Conservation (phyloP, 257 asterid genomes). For the Plantago elongata region DNA sequence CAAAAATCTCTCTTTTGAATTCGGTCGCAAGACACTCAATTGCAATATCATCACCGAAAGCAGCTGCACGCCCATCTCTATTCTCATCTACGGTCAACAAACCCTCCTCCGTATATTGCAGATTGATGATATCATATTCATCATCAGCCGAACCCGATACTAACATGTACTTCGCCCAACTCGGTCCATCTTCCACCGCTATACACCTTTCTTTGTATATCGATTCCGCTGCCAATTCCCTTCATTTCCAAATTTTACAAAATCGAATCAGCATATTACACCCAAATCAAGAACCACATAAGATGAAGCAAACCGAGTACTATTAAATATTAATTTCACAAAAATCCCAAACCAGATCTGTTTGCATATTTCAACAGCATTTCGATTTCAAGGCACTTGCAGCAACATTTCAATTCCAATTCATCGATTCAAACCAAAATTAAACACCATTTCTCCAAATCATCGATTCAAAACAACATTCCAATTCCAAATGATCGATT, state of each 20-base stretch:
- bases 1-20: slow-evolving; percentile 87
- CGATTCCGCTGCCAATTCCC: slow-evolving; percentile 90
- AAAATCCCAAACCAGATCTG: too few relatives aligned
- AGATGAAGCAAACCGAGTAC: neutral
- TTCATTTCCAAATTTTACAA: too few relatives aligned
- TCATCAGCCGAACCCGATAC: slow-evolving; percentile 81
- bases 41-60: slow-evolving; percentile 96
- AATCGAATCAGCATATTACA: too few relatives aligned
- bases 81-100: slow-evolving; percentile 79
- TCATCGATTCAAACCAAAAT: neutral
- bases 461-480: too few relatives aligned
- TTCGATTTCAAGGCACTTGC: neutral
- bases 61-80: slow-evolving; percentile 83
- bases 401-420: neutral
- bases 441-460: neutral
- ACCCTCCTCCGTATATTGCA: slow-evolving; percentile 94
- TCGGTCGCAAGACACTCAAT: slow-evolving; percentile 94
- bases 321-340: too few relatives aligned
- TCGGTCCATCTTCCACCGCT: slow-evolving; percentile 73
- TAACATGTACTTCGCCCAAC: slow-evolving; percentile 97
- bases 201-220: slow-evolving; percentile 87
- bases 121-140: slow-evolving; percentile 78
- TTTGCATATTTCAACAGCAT: too few relatives aligned
- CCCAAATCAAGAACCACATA: neutral
- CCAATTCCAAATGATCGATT: neutral